Evolutionary conservation across 441 rosid genomes (phyloP).

Genomic region (Euphorbia corollata): DNA sequence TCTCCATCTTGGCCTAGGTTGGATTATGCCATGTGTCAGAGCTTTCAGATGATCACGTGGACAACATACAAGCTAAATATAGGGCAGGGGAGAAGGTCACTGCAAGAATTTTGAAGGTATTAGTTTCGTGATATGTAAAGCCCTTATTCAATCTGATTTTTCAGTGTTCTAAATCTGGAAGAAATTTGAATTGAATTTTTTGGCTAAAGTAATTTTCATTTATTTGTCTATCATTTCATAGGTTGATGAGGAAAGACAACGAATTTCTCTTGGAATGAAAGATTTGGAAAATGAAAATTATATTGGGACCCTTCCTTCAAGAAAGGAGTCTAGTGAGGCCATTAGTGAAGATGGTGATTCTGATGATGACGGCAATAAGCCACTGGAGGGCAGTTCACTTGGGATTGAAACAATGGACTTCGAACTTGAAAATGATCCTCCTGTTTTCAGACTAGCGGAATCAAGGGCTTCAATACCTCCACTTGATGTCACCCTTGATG

Average conservation of each 20-base stretch:
- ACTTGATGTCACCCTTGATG: constrained; percentile 71
- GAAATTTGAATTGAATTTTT: not conserved
- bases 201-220: constrained; percentile 13
- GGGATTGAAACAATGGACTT: constrained; percentile 26
- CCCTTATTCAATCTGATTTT: too few species aligned
- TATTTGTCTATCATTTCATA: constrained; percentile 25
- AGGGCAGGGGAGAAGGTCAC: constrained; percentile 69
- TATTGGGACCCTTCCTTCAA: constrained; percentile 26
- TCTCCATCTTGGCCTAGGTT: constrained; percentile 44
- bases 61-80: constrained; percentile 50
- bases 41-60: constrained; percentile 56
- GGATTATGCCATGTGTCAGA: constrained; percentile 87
- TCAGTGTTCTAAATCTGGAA: too few species aligned
- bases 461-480: constrained; percentile 80
- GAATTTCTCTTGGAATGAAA: constrained; percentile 91
- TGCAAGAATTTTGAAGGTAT: constrained; percentile 82
- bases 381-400: constrained; percentile 25
- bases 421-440: constrained; percentile 35
- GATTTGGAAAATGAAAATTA: constrained; percentile 38
- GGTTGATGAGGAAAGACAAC: constrained; percentile 77
- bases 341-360: constrained; percentile 32
- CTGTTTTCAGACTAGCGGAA: constrained; percentile 52
- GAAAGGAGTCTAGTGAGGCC: constrained; percentile 39
- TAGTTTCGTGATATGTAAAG: not conserved
- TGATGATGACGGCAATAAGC: constrained; percentile 25